Conservation (phyloP, 148 eudicot species). For the Amaranthus cruentus region DNA sequence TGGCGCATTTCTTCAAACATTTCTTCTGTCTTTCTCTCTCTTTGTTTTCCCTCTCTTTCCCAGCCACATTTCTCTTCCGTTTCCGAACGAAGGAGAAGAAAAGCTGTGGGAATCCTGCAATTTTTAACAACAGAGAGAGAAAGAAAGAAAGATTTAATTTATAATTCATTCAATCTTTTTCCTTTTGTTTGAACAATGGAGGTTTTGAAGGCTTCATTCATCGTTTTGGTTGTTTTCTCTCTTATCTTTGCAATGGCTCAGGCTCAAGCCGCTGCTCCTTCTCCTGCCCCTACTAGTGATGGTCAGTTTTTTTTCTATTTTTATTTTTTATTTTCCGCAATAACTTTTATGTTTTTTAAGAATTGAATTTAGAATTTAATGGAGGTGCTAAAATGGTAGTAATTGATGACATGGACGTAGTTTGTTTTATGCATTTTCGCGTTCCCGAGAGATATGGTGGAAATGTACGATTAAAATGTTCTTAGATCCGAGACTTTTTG, state of each 20-base stretch:
- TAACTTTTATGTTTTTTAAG: no score
- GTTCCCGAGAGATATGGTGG: background rate
- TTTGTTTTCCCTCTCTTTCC: slow-evolving; percentile 1
- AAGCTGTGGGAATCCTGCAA: slow-evolving; percentile 24
- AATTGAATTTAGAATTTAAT: background rate
- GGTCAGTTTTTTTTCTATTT: slow-evolving; percentile 23
- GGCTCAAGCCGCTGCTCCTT: slow-evolving; percentile 35
- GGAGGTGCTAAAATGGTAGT: background rate
- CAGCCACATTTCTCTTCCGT: background rate
- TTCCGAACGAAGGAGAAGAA: slow-evolving; percentile 22
- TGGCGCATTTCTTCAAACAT: slow-evolving; percentile 31
- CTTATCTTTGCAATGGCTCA: slow-evolving; percentile 42
- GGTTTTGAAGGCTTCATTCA: slow-evolving; percentile 31
- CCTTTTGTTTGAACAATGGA: slow-evolving; percentile 28
- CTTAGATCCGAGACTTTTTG: slow-evolving; percentile 17
- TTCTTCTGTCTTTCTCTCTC: slow-evolving; percentile 16
- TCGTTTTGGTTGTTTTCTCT: slow-evolving; percentile 35
- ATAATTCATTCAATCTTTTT: background rate
- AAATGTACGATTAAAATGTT: background rate
- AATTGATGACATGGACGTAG: slow-evolving; percentile 4
- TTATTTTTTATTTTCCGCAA: background rate
- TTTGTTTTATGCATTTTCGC: slow-evolving; percentile 6
- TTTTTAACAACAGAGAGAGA: background rate
- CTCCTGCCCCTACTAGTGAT: slow-evolving; percentile 48
- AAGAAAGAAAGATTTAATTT: slow-evolving; percentile 2